Conservation (phyloP, 208 protist genomes). For the Giardia duodenalis region DNA sequence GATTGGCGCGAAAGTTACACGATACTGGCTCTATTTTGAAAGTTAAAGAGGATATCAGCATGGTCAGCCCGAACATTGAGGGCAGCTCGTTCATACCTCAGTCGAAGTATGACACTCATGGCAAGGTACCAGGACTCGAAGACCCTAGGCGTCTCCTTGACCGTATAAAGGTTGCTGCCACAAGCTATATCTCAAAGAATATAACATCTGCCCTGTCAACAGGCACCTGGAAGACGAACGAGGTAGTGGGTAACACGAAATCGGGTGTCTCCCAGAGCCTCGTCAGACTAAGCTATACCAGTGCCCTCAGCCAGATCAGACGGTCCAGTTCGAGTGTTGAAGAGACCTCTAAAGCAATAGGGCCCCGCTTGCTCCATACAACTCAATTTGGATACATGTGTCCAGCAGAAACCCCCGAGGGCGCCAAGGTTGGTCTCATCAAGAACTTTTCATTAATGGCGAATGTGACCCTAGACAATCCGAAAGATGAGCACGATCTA, state of each 20-base stretch:
- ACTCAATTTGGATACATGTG: slow-evolving; percentile 46
- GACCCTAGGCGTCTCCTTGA: neutral
- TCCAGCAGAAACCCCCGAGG: slow-evolving; percentile 47
- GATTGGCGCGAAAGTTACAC: neutral
- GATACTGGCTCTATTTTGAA: neutral
- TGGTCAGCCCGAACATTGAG: too few relatives aligned
- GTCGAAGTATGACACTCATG: neutral
- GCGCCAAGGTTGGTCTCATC: slow-evolving; percentile 88
- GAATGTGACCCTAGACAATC: slow-evolving; percentile 67
- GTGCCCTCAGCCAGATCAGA: slow-evolving; percentile 93
- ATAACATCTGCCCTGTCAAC: slow-evolving; percentile 18
- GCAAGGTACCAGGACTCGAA: neutral
- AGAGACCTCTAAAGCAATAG: slow-evolving; percentile 92
- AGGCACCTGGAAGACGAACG: slow-evolving; percentile 82
- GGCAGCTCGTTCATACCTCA: neutral
- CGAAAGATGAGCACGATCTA: neutral
- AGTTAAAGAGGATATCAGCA: neutral
- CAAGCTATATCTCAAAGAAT: neutral
- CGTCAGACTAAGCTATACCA: slow-evolving; percentile 79
- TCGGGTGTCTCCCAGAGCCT: slow-evolving; percentile 33
- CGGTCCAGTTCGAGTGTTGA: slow-evolving; percentile 91
- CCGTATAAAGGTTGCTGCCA: neutral
- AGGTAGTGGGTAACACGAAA: slow-evolving; percentile 81
- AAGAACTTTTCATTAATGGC: slow-evolving; percentile 96
- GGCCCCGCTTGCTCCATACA: slow-evolving; percentile 54